A percentile compares a stretch with the other conserved stretches of the same genome.
These are phyloP conservation scores for Trichoderma koningii DNA, from an alignment of 2,329 filamentous ascomycete species.

Conservation along the genomic window DNA sequence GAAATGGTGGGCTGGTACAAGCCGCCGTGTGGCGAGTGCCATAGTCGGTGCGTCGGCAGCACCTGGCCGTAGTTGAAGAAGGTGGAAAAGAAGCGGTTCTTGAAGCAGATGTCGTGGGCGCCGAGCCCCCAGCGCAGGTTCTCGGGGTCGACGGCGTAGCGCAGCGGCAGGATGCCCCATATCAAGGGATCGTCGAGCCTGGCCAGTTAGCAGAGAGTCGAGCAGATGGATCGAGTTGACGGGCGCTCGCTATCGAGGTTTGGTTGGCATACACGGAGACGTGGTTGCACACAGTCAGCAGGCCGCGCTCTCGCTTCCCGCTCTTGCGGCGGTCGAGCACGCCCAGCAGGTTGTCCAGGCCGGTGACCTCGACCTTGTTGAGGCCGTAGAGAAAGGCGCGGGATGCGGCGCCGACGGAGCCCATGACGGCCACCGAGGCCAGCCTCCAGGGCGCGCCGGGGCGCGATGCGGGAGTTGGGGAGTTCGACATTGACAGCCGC, in stretches of 20 bases:
- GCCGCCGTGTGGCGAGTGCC: constrained; percentile 78
- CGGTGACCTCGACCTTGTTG: constrained; percentile 74
- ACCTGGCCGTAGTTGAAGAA: constrained; percentile 93
- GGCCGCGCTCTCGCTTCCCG: constrained; percentile 67
- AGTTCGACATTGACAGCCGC: constrained; percentile 28
- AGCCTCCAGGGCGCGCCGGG: constrained; percentile 70
- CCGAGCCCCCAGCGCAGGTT: constrained; percentile 88
- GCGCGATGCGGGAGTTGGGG: constrained; percentile 40
- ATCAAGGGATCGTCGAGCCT: constrained; percentile 93
- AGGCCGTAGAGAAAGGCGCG: constrained; percentile 74
- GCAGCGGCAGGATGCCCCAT: constrained; percentile 83
- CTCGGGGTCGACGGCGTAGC: constrained; percentile 68
- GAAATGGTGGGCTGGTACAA: constrained; percentile 87
- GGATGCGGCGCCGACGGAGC: constrained; percentile 68
- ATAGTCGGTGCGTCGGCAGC: constrained; percentile 80
- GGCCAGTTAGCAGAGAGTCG: constrained; percentile 27
- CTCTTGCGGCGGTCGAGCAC: constrained; percentile 72
- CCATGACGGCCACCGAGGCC: constrained; percentile 74
- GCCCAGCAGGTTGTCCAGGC: constrained; percentile 72
- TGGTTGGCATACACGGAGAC: constrained; percentile 41
- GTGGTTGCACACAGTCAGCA: constrained; percentile 69
- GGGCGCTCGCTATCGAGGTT: neutral
- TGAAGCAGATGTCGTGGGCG: constrained; percentile 94
- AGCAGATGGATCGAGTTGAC: neutral
- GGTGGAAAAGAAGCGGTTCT: constrained; percentile 68